phyloP scores from a whole-genome alignment of 768 basidiomycete genomes.

The Agrocybe praecox region DNA sequence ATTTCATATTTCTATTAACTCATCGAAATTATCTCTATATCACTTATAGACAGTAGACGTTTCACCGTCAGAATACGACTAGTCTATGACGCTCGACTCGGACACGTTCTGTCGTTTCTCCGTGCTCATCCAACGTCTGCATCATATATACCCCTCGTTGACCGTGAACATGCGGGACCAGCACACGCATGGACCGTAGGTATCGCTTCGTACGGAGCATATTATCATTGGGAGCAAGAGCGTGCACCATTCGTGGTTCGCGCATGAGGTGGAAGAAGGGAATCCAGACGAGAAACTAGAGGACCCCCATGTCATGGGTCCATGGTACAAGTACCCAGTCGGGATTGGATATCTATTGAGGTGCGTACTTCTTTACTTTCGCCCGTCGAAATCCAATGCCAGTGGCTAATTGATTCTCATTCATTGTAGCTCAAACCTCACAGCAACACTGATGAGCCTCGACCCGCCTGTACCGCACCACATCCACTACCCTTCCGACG shows the following conservation, averaged over 20 bases:
- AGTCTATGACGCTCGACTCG: conserved; percentile 10
- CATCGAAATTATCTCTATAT: no score
- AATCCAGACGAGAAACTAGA: conserved; percentile 2
- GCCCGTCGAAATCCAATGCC: no score
- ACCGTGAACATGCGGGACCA: no score
- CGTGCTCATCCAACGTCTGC: not conserved
- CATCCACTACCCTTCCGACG: no score
- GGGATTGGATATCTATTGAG: conserved; percentile 13
- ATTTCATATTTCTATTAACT: no score
- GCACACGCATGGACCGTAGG: not conserved
- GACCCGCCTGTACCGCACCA: conserved; percentile 12
- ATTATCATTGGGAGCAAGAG: conserved; percentile 8
- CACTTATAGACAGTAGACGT: conserved; percentile 7
- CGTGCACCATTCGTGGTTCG: not conserved
- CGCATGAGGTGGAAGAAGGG: conserved; percentile 2
- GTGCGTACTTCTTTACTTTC: not conserved
- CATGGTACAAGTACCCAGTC: conserved; percentile 7
- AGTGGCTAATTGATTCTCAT: not conserved
- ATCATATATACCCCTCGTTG: not conserved
- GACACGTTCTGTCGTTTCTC: conserved; percentile 9
- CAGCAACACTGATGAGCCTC: conserved; percentile 1
- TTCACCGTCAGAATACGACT: conserved; percentile 2
- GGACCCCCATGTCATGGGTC: conserved; percentile 3
- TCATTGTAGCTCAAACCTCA: conserved; percentile 3
- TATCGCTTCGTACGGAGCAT: not conserved